Base-by-base conservation (phyloP, 768 basidiomycete species). In the Hydnomerulius pinastri region DNA sequence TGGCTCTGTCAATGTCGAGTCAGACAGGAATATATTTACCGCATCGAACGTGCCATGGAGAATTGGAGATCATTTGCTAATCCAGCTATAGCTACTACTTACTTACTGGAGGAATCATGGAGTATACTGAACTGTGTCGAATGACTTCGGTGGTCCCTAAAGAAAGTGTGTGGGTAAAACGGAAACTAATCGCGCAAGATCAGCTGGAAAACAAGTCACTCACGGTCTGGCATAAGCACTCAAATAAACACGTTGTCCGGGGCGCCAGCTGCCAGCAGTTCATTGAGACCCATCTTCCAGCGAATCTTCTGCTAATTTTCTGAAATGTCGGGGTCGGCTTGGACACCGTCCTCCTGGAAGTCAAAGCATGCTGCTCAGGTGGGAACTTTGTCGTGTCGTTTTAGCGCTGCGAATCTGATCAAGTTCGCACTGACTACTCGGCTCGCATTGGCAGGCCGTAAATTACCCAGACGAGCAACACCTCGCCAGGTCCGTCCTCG, bases 321-420 rank as follows among this genome's bases (percentile, higher is more conserved):
- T 1, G n/a, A 41, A 46, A 48, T 47, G 40, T 33, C 35, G 23
- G 50, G 48, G 21, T 23, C 46, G 1, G 39, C 4, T 4, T 95
- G 94, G 94, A 70, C 79, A 0, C 86, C 90, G 0, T 80, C 79
- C 1, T 90, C 89, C 1, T 98, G 94, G 94, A 85, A 77, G 67
- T 72, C 74, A 15, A 91, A 86, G 64, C 77, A 81, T 8, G 78
- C 87, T 15, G 87, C 88, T 6, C 92, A 95, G 79, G 87, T 86
- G 42, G 51, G 70, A 46, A 39, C 32, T n/a, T 40, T 6, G 47
- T 27, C 38, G 18, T 20, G 8, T 6, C 15, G 23, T 41, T 17
- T 29, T 30, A 28, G 43, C 35, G 48, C 32, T 27, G 21, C 23
- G 28, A 24, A 12, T 12, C 23, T 39, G 13, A 9, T 17, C 23